A percentile compares a stretch with the other conserved stretches of the same genome.
phyloP scores from a whole-genome alignment of 768 basidiomycete species.

The Trametes cingulata region DNA sequence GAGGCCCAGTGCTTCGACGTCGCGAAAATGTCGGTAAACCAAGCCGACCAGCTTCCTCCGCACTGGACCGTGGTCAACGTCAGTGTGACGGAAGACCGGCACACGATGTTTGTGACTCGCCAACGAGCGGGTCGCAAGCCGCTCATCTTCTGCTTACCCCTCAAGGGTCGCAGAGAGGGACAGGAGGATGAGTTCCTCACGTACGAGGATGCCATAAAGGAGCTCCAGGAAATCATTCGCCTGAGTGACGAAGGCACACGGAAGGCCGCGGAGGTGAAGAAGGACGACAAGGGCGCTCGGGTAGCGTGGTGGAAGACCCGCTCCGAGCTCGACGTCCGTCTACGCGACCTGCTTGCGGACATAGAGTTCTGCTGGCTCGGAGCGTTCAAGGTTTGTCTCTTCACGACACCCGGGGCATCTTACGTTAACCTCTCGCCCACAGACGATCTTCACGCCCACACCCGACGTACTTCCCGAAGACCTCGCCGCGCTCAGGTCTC shows the following conservation, averaged over 20 bases:
- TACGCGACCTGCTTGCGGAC: constrained; percentile 74
- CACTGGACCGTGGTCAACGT: constrained; percentile 88
- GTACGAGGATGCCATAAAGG: constrained; percentile 69
- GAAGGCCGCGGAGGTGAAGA: constrained; percentile 68
- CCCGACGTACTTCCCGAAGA: constrained; percentile 43
- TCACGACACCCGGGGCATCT: neutral
- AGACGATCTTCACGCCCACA: constrained; percentile 66
- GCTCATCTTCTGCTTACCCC: constrained; percentile 84
- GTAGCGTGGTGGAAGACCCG: constrained; percentile 88
- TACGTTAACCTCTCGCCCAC: neutral
- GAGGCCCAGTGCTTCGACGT: constrained; percentile 44
- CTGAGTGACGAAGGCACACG: constrained; percentile 76
- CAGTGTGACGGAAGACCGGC: constrained; percentile 79
- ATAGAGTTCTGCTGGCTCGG: constrained; percentile 98
- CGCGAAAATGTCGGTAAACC: constrained; percentile 42
- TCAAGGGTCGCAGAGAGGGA: constrained; percentile 78
- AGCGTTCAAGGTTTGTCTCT: constrained; percentile 80
- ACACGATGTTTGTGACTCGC: constrained; percentile 80
- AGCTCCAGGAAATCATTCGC: constrained; percentile 79
- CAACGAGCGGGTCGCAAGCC: constrained; percentile 63
- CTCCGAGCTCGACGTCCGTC: constrained; percentile 68
- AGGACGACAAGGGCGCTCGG: constrained; percentile 63
- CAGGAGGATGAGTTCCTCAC: constrained; percentile 74
- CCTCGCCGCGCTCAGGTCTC: constrained; percentile 58
- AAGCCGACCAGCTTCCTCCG: constrained; percentile 53